Base-by-base conservation (phyloP, 495 filamentous ascomycete species). In the Patellaria atrata region DNA sequence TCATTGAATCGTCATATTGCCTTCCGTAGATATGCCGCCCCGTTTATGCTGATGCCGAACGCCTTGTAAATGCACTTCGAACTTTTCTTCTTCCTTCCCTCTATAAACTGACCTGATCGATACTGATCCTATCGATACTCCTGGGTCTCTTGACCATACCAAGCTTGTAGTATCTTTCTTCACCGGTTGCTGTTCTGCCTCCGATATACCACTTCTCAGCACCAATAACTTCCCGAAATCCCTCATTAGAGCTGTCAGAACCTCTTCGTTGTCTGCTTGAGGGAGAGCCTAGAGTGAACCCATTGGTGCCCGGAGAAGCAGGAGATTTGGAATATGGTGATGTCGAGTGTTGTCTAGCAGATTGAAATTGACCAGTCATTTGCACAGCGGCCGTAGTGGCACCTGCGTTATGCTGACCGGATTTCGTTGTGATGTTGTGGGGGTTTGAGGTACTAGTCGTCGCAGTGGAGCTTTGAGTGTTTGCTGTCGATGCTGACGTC, bases 201-300 rank as follows among this genome's bases (percentile, higher is more conserved):
- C 85, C 85, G 33, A 94, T 82, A 55, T 87, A 94, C 76, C 82
- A 83, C 49, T 77, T 80, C 60, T 92, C 85, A 0, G 69, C 67
- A 0, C 79, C 79, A 1, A 76, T 45, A 4, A 74, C 74, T 45
- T 91, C 84, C 12, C 79, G 60, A 45, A 91, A 92, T 5, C 74
- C 73, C 13, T 83, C 80, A 24, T 71, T 79, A 30, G 73, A 78
- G 50, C 71, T 83, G 43, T 84, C 81, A 37, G 77, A 83, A 22
- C 82, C 82, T 30, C 85, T 67, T 35, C 84, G 64, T 23, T 72
- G 62, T 35, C 31, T 26, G 23, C 23, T 15, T 20, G 37, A 17
- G 16, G 34, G 28, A 7, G 38, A 19, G 13, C 41, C 36, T 33
- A 52, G 42, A 18, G 52, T 35, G 41, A 50, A 43, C 18, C 35